phyloP scores from a whole-genome alignment of 177 flowering plant species.

The Vitis hybrid region DNA sequence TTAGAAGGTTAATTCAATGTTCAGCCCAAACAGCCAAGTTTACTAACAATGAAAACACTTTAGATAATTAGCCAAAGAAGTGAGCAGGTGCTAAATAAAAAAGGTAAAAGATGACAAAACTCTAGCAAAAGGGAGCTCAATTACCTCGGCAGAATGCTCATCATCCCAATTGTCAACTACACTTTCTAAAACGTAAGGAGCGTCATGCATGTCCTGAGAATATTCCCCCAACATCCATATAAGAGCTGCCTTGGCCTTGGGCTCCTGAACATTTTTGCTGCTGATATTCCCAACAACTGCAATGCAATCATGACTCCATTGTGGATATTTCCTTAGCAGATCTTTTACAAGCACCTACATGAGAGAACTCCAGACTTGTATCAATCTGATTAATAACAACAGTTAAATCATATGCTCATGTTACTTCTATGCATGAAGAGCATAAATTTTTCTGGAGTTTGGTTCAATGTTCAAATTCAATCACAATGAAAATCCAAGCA shows the following conservation, averaged over 20 bases:
- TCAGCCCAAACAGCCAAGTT: too few relatives aligned
- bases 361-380: slow-evolving; percentile 7
- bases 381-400: slow-evolving; percentile 11
- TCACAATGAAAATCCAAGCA: background rate
- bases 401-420: background rate
- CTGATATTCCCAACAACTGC: slow-evolving; percentile 98
- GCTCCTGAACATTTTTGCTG: slow-evolving; percentile 92
- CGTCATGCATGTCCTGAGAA: slow-evolving; percentile 94
- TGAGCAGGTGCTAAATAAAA: background rate
- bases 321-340: slow-evolving; percentile 95
- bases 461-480: background rate
- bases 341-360: slow-evolving; percentile 94
- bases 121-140: background rate
- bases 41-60: too few relatives aligned
- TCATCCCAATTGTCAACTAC: slow-evolving; percentile 93
- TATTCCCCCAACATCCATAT: slow-evolving; percentile 99
- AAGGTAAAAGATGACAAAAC: background rate
- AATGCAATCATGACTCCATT: slow-evolving; percentile 99
- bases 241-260: slow-evolving; percentile 96
- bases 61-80: too few relatives aligned
- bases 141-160: slow-evolving; percentile 94
- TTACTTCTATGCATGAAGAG: background rate
- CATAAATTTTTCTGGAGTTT: background rate
- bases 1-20: too few relatives aligned
- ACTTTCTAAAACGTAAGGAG: slow-evolving; percentile 88